Evolutionary conservation across 139 green algal species (phyloP), one percentile per base, ranked within the genome.

Genomic region (Desmodesmus armatus): DNA sequence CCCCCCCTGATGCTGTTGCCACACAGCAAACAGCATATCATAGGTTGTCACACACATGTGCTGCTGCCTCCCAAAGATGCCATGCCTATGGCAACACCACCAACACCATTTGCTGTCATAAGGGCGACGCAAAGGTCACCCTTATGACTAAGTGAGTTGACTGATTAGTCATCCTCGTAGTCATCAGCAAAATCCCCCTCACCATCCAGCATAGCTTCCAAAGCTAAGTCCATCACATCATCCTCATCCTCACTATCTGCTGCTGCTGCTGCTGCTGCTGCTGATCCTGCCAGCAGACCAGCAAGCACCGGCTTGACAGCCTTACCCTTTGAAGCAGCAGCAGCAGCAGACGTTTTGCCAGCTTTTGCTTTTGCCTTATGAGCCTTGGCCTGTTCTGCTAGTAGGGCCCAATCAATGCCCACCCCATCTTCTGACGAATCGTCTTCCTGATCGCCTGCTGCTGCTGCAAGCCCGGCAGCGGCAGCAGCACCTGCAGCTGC

Each of bases 161-260:
- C 47, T 58, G n/a, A 7, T 69, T 31, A 80, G 29, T 83, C 58
- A 47, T 72, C 80, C 6, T 80, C 49, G 49, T 73, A 80, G 37
- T 80, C 80, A 27, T 70, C 80, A 25, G 40, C 71, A 3, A 63
- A 62, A 15, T 41, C 83, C 44, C 72, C 7, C 23, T 31, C 25
- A 51, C 65, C 83, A 53, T 88, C 83, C 49, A 88, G 77, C 83
- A 88, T 83, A 19, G n/a, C 76, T n/a, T 88, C 83, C 63, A 88
- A n/a, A 2, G 83, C 75, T 44, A 73, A 6, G 17, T 88, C 83
- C 60, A 88, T 41, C 44, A 88, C 41, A 35, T 78, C 74, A 9
- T 11, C 74, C 0, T 87, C 81, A 19, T 72, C 60, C 55, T 82
- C 73, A 35, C 66, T 44, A 35, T 37, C 51, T 3, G 7, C 76